Evolutionary conservation across 1,284 basidiomycete species (phyloP).

Genomic region (Dichomitus squalens): DNA sequence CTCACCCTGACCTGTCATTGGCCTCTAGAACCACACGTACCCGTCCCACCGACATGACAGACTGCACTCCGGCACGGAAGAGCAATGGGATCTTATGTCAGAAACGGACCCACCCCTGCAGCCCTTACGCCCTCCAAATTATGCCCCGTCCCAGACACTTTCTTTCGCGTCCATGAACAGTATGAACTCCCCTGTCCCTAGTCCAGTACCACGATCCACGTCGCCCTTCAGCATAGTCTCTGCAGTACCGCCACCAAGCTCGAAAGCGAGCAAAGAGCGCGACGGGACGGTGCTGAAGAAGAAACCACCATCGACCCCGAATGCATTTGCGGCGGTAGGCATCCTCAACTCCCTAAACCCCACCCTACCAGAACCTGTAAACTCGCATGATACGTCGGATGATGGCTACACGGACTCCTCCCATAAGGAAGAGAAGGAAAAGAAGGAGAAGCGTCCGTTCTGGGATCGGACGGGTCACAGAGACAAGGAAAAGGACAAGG

Average conservation of each 20-base stretch:
- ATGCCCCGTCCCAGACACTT: constrained; percentile 41
- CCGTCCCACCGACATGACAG: constrained; percentile 29
- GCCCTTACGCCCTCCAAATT: constrained; percentile 33
- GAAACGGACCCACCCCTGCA: constrained; percentile 27
- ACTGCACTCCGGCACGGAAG: constrained; percentile 37
- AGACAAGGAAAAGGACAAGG: constrained; percentile 29
- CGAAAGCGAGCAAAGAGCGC: constrained; percentile 24
- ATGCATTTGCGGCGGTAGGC: constrained; percentile 45
- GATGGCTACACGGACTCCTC: constrained; percentile 35
- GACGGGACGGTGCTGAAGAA: constrained; percentile 33
- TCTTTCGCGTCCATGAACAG: constrained; percentile 46
- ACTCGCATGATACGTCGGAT: constrained; percentile 26
- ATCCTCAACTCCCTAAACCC: constrained; percentile 65
- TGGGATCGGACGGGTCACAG: constrained; percentile 48
- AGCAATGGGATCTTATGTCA: constrained; percentile 52
- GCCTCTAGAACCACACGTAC: constrained; percentile 18
- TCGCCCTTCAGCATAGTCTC: constrained; percentile 44
- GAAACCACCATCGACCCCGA: constrained; percentile 30
- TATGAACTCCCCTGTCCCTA: constrained; percentile 13
- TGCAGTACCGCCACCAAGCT: constrained; percentile 26
- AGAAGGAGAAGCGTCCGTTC: constrained; percentile 51
- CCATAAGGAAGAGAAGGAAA: constrained; percentile 42
- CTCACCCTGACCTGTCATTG: constrained; percentile 8
- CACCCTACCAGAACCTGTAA: constrained; percentile 29
- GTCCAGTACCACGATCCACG: constrained; percentile 39